Evolutionary conservation across 2,329 filamentous ascomycete species (phyloP), one percentile per base, ranked within the genome.

Genomic region (Botrytis elliptica): DNA sequence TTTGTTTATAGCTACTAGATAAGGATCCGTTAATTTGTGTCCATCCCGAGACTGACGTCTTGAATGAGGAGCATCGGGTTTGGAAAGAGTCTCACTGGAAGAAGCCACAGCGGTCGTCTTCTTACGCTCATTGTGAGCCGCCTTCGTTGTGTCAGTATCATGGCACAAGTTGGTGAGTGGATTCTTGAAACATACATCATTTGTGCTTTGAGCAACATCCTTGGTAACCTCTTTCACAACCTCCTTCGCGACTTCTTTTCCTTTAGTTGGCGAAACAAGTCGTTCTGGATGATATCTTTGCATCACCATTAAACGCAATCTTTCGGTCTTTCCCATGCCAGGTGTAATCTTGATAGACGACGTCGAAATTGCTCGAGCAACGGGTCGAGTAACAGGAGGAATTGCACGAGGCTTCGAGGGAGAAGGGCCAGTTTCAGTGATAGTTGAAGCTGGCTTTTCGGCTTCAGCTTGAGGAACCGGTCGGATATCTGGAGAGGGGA

Each of bases 1-100:
- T n/a, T 68, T 67, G 33, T 46, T 38, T n/a, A 71, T 67, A 52
- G 66, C 67, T 73, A 75, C 71, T 65, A 75, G 18, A 62, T 73
- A 65, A 55, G 67, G 71, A 63, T 70, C 64, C 8, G 71, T 73
- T 72, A 75, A 74, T 72, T 69, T 29, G n/a, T 49, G 33, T 55
- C 38, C 70, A 57, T 64, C 46, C 18, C 46, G 25, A 29, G 67
- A 62, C 57, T n/a, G 68, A 60, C 33, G 29, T 38, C 68, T 42
- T 18, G 69, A 29, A 75, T 46, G n/a, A n/a, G 55, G 18, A 69
- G 49, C 59, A 42, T 65, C 67, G 40, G 70, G 7, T 67, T 29
- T 67, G 40, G 46, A 67, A 72, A 67, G 46, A 67, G 22, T 46
- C 40, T 67, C 70, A 72, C 70, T 59, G 29, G 62, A 72, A 72